A percentile compares a stretch with the other conserved stretches of the same genome.
Evolutionary conservation across 768 basidiomycete genomes (phyloP).

Genomic region (Kwoniella heveanensis): DNA sequence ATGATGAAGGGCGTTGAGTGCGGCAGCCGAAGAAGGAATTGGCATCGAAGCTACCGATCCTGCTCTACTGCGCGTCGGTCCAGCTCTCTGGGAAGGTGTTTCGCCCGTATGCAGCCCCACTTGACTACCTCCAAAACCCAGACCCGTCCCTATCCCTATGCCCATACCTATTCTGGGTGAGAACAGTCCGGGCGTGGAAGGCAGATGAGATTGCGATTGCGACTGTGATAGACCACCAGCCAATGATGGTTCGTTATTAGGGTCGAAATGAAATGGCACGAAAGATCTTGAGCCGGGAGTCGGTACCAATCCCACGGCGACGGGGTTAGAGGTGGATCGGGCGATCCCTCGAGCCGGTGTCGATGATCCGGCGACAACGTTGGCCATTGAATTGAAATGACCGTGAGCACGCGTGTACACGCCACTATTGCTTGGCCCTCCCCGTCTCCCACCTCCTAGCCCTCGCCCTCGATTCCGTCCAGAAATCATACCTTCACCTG

Average conservation of each 20-base stretch:
- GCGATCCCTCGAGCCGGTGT: background rate
- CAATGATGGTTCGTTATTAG: background rate
- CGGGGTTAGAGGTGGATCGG: conserved; percentile 3
- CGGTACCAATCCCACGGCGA: background rate
- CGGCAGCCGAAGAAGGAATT: background rate
- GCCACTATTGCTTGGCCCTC: no score
- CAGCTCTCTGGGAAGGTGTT: background rate
- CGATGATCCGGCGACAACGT: background rate
- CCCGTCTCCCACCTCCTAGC: no score
- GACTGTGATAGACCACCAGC: background rate
- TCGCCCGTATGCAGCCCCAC: background rate
- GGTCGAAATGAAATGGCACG: conserved; percentile 17
- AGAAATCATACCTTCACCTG: background rate
- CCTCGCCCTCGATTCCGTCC: background rate
- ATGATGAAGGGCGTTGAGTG: background rate
- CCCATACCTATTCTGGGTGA: conserved; percentile 12
- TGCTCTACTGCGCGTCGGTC: background rate
- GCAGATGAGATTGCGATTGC: background rate
- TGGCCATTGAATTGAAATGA: background rate
- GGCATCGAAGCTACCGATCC: background rate
- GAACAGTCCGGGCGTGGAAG: background rate
- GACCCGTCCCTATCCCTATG: background rate
- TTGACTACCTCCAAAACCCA: background rate
- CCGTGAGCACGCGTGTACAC: background rate
- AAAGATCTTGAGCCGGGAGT: conserved; percentile 6